A percentile compares a stretch with the other conserved stretches of the same genome.
These are phyloP conservation scores for Phytophthora multivora DNA, from an alignment of 352 stramenopile genomes.

Conservation along the genomic window DNA sequence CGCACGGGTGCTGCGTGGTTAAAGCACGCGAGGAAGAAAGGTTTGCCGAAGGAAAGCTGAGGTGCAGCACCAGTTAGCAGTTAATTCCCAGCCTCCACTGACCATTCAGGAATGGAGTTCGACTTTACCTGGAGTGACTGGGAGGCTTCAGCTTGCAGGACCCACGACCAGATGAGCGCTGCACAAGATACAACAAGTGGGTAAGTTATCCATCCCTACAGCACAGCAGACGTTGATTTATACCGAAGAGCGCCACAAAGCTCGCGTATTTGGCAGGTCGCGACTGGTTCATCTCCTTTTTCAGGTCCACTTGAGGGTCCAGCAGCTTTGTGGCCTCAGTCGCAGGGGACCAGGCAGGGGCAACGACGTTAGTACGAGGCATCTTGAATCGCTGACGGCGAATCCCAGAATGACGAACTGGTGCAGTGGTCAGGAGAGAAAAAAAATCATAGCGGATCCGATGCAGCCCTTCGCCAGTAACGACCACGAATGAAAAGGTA, in stretches of 20 bases:
- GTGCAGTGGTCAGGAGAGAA: background rate
- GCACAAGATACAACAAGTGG: background rate
- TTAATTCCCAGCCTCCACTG: too few species aligned
- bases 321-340: conserved; percentile 33
- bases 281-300: conserved; percentile 20
- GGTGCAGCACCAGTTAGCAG: background rate
- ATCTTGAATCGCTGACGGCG: conserved; percentile 2
- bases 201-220: too few species aligned
- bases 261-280: conserved; percentile 27
- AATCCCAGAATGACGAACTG: conserved; percentile 24
- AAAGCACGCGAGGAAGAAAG: conserved; percentile 65
- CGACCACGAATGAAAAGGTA: background rate
- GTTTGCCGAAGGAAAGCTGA: conserved; percentile 37
- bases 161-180: conserved; percentile 39
- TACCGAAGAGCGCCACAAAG: conserved; percentile 31
- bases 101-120: background rate
- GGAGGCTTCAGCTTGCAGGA: conserved; percentile 37
- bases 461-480: conserved; percentile 14
- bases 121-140: conserved; percentile 32
- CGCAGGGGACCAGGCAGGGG: conserved; percentile 12
- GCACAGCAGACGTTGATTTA: too few species aligned
- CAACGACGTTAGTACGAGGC: conserved; percentile 25
- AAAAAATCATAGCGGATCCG: conserved; percentile 10
- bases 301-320: conserved; percentile 9
- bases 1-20: conserved; percentile 50